These are phyloP conservation scores for Ceratocystis variospora DNA, from an alignment of 2,329 filamentous ascomycete genomes.

Conservation along the genomic window DNA sequence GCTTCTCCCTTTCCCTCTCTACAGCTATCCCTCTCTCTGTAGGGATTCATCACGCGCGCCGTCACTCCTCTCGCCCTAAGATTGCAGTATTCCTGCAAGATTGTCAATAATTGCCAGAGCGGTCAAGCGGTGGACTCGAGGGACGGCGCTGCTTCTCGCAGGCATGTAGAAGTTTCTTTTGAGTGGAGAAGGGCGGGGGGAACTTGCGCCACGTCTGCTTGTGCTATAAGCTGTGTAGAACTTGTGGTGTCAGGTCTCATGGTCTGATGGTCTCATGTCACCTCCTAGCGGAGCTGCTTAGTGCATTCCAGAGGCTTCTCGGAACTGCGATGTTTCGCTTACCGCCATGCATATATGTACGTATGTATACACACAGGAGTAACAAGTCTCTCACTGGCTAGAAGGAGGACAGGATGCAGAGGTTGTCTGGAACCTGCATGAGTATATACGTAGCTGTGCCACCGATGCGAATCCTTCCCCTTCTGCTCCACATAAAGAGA, in stretches of 20 bases:
- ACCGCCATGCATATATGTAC: background rate
- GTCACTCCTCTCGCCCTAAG: background rate
- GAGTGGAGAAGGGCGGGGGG: too few species aligned
- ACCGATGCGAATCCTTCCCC: too few species aligned
- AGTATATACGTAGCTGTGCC: background rate
- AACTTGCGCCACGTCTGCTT: too few species aligned
- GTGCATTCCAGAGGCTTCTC: background rate
- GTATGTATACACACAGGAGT: background rate
- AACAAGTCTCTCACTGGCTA: background rate
- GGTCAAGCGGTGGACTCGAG: background rate
- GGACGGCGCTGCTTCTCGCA: background rate
- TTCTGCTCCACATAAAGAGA: too few species aligned
- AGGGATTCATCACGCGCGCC: background rate
- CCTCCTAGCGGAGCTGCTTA: background rate
- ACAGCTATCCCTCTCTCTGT: background rate
- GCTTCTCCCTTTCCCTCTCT: background rate
- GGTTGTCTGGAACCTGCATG: background rate
- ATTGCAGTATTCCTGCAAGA: background rate
- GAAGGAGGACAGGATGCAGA: too few species aligned
- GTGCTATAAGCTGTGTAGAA: background rate
- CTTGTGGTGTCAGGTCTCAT: background rate
- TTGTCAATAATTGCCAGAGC: background rate
- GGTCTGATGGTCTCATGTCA: background rate
- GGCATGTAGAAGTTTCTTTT: constrained; percentile 1
- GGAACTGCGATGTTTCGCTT: background rate